Base-by-base conservation (phyloP, 306 rosid species). In the Pachyrhizus erosus region DNA sequence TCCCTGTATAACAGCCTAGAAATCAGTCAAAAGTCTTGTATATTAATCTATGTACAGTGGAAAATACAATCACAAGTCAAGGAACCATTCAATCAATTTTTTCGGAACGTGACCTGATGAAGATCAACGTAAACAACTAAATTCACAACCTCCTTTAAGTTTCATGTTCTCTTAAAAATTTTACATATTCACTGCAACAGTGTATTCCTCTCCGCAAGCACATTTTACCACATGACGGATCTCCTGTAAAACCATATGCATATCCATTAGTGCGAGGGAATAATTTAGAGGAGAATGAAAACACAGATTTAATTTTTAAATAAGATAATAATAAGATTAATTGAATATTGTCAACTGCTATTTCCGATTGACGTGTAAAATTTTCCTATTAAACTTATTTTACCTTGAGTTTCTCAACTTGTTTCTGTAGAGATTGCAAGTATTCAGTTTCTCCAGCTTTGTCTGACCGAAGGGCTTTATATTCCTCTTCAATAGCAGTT, bases 201-300 rank as follows among this genome's bases (percentile, higher is more conserved):
- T 81, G 87, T 83, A 93, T 79, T 90, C 91, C 89, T 85, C 86
- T 67, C 98, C 98, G 49, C 99, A 95, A 82, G 92, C 83, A 85
- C 99, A 95, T 81, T 86, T 88, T 49, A 93, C 60, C 82, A 88
- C 89, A 23, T 80, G 94, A 86, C 85, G 81, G 70, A 93, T 89
- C 67, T 84, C 93, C 99, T 95, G 88, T 40, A 79, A 82, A 80
- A 58, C 75, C 80, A 80, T 54, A 83, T 18, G 77, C 64, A 42
- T 42, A 20, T 75, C 70, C 70, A 49, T 84, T 48, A 88, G 82
- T 49, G 74, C 39, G 72, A 40, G 66, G 75, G 46, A 18, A 52
- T 9, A 33, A 33, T 18, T 81, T 26, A n/a, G 10, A 74, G 73
- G 23, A 57, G 73, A 88, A 73, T 40, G 34, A 70, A 57, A 82